Evolutionary conservation across 164 flowering plant species (phyloP), one percentile per base, ranked within the genome.

Genomic region (Piper betle): DNA sequence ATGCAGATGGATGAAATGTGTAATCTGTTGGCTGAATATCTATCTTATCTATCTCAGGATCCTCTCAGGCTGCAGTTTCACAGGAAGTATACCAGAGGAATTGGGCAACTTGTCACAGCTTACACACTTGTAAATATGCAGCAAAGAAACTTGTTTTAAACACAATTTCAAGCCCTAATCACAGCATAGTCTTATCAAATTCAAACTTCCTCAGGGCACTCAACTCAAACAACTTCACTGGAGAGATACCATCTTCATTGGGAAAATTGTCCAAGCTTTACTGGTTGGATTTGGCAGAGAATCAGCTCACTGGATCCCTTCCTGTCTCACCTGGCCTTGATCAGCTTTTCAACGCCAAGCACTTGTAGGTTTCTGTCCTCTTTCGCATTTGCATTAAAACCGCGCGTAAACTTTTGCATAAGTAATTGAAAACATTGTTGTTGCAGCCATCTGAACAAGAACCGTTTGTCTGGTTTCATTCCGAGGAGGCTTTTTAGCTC

Each of bases 311-410:
- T 58, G 98, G 97, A 64, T 1, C 80, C 11, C 18, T 93, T 52
- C 97, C 98, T 6, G 77, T 89, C 63, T 89, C 98, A 48, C 85
- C 91, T 8, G 98, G 98, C 46, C 70, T 93, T 68, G 96, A 93
- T 68, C 82, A 64, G 41, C 93, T 25, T 25, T 2, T 25, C 33
- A 25, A 25, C 33, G 33, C 33, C 33, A 25, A 25, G 33, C 33
- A 25, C 2, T 25, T 25, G 33, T 25, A 25, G 33, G 33, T 25
- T 25, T 25, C 33, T 25, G 33, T 25, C 33, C 33, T 25, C 33
- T 25, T 25, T 25, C 1, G 33, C 33, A 25, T 25, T 25, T 25
- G 33, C 33, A 25, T 25, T 25, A 25, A 25, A 25, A 25, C 33
- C 2, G 33, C 2, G 33, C 33, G 2, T 25, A 25, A 25, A 89